These are phyloP conservation scores for Mycocentrospora acerina DNA, from an alignment of 2,329 filamentous ascomycete genomes.

Conservation along the genomic window DNA sequence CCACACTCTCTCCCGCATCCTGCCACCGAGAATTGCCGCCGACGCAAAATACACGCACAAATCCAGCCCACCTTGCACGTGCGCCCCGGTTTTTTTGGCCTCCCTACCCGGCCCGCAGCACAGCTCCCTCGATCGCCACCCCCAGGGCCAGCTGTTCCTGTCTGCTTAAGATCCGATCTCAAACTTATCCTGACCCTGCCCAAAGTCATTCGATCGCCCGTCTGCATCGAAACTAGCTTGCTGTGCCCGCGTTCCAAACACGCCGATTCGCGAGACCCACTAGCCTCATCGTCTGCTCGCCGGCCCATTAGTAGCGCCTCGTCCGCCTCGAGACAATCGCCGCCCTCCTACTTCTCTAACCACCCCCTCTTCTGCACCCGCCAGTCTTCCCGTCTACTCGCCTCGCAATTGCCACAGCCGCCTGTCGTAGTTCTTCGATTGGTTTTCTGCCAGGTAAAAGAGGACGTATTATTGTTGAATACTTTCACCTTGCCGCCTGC, in stretches of 20 bases:
- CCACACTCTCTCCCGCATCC: not conserved
- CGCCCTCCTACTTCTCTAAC: slow-evolving; percentile 24
- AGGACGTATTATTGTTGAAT: not conserved
- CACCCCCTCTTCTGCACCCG: not conserved
- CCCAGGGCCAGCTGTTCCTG: slow-evolving; percentile 4
- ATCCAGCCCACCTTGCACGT: not conserved
- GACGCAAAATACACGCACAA: not conserved
- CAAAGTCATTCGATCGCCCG: slow-evolving; percentile 19
- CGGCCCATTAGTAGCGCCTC: slow-evolving; percentile 29
- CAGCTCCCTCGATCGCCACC: slow-evolving; percentile 20
- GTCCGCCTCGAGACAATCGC: slow-evolving; percentile 26
- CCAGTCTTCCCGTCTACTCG: not conserved
- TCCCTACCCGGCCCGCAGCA: too few relatives aligned
- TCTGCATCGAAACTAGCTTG: slow-evolving; percentile 17
- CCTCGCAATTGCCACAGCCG: not conserved
- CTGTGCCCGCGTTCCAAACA: slow-evolving; percentile 16
- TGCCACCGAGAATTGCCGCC: not conserved
- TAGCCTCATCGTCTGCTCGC: slow-evolving; percentile 25
- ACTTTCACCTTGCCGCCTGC: not conserved
- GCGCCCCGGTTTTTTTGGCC: not conserved
- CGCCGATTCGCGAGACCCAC: slow-evolving; percentile 14
- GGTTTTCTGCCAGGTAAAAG: too few relatives aligned
- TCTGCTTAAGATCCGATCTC: not conserved
- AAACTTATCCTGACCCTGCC: slow-evolving; percentile 4
- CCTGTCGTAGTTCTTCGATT: slow-evolving; percentile 1